phyloP scores from a whole-genome alignment of 805 yeast genomes.

The Candida nanaspora region DNA sequence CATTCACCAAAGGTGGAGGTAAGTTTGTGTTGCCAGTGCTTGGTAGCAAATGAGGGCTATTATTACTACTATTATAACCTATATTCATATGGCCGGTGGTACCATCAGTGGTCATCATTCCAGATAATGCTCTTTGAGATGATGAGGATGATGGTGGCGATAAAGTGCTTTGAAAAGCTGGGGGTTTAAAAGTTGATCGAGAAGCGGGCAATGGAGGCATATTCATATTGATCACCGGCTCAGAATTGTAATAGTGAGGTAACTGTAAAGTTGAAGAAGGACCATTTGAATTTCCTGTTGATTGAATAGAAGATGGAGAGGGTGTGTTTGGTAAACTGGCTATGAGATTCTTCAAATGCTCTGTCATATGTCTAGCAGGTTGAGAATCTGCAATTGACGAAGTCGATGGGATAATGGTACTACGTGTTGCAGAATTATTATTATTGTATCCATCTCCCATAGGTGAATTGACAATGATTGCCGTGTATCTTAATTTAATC shows the following conservation, averaged over 20 bases:
- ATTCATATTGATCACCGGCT: neutral
- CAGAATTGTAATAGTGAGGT: neutral
- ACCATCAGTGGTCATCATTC: too few relatives aligned
- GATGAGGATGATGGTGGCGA: neutral
- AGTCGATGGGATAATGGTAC: conserved; percentile 18
- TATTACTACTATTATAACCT: neutral
- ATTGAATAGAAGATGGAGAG: neutral
- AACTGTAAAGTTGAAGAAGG: neutral
- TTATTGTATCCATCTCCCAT: neutral
- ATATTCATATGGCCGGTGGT: too few relatives aligned
- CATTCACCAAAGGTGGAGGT: neutral
- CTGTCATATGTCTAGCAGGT: conserved; percentile 30
- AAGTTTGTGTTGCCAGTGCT: neutral
- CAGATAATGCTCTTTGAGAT: neutral
- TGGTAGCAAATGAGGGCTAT: neutral
- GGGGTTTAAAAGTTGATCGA: neutral
- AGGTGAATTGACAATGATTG: conserved; percentile 17
- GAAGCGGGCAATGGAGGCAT: neutral
- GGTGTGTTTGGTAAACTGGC: conserved; percentile 21
- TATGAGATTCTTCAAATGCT: conserved; percentile 32
- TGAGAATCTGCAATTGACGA: conserved; percentile 22
- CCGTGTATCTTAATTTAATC: conserved; percentile 46
- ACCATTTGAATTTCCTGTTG: neutral
- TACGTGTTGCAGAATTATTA: conserved; percentile 11
- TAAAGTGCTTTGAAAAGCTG: neutral